Evolutionary conservation across 2,329 filamentous ascomycete genomes (phyloP).

Genomic region (Clonostachys solani): DNA sequence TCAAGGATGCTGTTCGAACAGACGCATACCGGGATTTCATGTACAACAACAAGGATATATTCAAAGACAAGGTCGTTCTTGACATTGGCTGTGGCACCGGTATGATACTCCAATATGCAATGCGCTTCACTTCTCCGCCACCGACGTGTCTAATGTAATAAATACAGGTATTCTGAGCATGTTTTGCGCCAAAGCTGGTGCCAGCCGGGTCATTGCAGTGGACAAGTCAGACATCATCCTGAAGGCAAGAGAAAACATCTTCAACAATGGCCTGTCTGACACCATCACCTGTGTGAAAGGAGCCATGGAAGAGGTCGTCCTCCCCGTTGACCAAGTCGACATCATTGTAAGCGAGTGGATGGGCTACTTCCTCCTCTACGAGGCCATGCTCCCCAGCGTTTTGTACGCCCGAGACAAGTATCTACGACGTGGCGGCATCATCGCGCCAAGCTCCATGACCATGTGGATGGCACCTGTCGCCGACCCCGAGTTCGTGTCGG

Average conservation of each 20-base stretch:
- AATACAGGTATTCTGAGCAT: slow-evolving; percentile 74
- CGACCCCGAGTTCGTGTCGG: slow-evolving; percentile 72
- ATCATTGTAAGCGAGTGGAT: slow-evolving; percentile 98
- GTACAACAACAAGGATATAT: slow-evolving; percentile 84
- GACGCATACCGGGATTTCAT: slow-evolving; percentile 94
- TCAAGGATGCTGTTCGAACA: slow-evolving; percentile 84
- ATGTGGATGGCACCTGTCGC: slow-evolving; percentile 78
- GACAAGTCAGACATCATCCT: slow-evolving; percentile 90
- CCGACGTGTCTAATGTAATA: not conserved
- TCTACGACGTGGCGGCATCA: slow-evolving; percentile 71
- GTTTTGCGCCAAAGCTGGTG: slow-evolving; percentile 90
- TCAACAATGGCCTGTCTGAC: slow-evolving; percentile 70
- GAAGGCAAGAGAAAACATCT: slow-evolving; percentile 81
- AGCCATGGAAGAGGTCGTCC: slow-evolving; percentile 79
- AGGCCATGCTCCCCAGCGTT: slow-evolving; percentile 93
- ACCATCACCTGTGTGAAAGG: slow-evolving; percentile 77
- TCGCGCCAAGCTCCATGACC: slow-evolving; percentile 82
- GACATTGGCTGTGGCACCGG: slow-evolving; percentile 84
- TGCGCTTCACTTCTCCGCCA: not conserved
- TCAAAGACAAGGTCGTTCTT: slow-evolving; percentile 80
- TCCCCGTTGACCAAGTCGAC: slow-evolving; percentile 79
- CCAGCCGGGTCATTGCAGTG: slow-evolving; percentile 81
- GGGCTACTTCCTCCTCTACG: slow-evolving; percentile 90
- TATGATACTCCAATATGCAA: slow-evolving; percentile 16
- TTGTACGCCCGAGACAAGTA: slow-evolving; percentile 86